phyloP scores from a whole-genome alignment of 2,329 filamentous ascomycete species.

The Bipolaris cookei region DNA sequence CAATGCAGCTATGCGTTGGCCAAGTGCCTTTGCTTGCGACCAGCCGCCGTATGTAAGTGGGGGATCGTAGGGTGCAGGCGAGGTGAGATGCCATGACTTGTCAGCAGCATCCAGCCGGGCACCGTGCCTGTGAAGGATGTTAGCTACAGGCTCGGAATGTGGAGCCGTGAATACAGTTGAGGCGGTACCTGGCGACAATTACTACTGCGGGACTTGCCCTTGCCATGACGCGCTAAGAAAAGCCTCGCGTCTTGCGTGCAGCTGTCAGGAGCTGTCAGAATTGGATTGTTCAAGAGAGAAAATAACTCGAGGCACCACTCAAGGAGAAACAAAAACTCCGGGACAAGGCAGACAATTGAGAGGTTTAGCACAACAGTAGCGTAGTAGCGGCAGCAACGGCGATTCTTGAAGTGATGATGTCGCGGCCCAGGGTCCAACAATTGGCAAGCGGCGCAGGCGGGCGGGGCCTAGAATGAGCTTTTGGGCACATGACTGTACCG shows the following conservation, averaged over 20 bases:
- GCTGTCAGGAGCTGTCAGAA: conserved; percentile 14
- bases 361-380: not conserved
- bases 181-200: conserved; percentile 56
- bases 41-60: conserved; percentile 94
- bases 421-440: conserved; percentile 14
- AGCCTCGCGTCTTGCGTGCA: conserved; percentile 22
- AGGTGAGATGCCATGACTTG: conserved; percentile 92
- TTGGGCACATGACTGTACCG: not conserved
- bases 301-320: too few species aligned
- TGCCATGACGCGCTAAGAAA: conserved; percentile 44
- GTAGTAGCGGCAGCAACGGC: not conserved
- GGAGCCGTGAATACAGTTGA: conserved; percentile 8
- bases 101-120: conserved; percentile 93
- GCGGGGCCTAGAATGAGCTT: conserved; percentile 12
- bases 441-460: not conserved
- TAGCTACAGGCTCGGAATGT: conserved; percentile 18
- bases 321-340: conserved; percentile 7
- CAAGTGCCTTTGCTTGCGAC: conserved; percentile 82
- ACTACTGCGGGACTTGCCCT: conserved; percentile 55
- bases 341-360: not conserved
- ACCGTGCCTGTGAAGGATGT: conserved; percentile 69
- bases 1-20: conserved; percentile 80
- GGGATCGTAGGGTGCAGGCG: conserved; percentile 92
- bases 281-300: not conserved
- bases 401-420: conserved; percentile 12